Evolutionary conservation across 2,329 filamentous ascomycete species (phyloP).

Genomic region (Xylaria sp.): DNA sequence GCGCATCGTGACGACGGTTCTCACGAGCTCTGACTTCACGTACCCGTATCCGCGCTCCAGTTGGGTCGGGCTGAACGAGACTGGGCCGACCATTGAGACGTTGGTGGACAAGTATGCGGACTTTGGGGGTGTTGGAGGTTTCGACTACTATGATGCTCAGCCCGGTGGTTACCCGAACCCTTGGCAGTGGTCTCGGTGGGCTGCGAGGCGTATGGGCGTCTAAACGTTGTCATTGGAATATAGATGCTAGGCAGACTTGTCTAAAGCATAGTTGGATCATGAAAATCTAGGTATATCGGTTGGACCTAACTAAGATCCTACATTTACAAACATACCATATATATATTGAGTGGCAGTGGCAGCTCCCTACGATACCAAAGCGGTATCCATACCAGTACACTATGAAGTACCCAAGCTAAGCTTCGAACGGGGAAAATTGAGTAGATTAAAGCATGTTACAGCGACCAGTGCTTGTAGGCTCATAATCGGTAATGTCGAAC

Average conservation of each 20-base stretch:
- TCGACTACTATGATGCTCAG: conserved; percentile 4
- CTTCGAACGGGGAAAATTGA: too few relatives aligned
- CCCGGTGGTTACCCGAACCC: neutral
- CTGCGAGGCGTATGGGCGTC: neutral
- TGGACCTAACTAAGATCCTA: too few relatives aligned
- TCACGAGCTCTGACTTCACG: neutral
- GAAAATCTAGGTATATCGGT: too few relatives aligned
- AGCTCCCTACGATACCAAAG: too few relatives aligned
- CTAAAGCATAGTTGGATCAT: neutral
- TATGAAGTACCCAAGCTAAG: too few relatives aligned
- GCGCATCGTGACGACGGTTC: conserved; percentile 1
- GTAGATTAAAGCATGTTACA: too few relatives aligned
- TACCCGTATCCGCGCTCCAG: neutral
- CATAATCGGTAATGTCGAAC: too few relatives aligned
- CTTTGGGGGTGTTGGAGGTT: neutral
- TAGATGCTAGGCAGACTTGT: neutral
- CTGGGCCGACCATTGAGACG: neutral
- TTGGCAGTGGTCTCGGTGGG: conserved; percentile 1
- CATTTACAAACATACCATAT: too few relatives aligned
- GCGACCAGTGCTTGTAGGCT: too few relatives aligned
- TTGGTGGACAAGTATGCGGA: neutral
- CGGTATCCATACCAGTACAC: too few relatives aligned
- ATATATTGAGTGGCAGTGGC: too few relatives aligned
- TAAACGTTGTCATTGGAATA: neutral
- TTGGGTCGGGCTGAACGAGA: conserved; percentile 5